phyloP scores from a whole-genome alignment of 306 rosid genomes.

The Prunus mume region DNA sequence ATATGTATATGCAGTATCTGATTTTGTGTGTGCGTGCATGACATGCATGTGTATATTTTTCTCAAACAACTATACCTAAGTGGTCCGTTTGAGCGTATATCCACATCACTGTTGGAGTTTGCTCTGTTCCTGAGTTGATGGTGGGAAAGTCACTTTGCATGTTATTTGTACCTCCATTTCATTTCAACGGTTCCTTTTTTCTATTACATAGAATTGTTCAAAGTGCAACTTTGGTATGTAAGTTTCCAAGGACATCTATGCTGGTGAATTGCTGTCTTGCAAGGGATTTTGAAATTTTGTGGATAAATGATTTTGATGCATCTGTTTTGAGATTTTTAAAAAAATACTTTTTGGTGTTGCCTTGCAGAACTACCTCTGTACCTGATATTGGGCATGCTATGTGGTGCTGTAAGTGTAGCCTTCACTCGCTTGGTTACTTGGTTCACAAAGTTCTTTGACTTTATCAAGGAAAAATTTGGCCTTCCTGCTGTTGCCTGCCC shows the following conservation, averaged over 20 bases:
- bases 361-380: conserved; percentile 88
- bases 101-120: not conserved
- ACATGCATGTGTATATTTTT: not conserved
- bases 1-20: not conserved
- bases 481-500: conserved; percentile 89
- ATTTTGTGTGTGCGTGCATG: not conserved
- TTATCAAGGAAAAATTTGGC: conserved; percentile 76
- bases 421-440: conserved; percentile 82
- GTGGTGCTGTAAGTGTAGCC: conserved; percentile 92
- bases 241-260: not conserved
- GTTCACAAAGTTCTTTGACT: conserved; percentile 69
- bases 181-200: not conserved
- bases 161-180: not conserved
- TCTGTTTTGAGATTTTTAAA: conserved; percentile 23
- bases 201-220: not conserved
- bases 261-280: not conserved
- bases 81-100: not conserved
- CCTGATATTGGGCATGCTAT: conserved; percentile 97
- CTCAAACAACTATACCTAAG: not conserved
- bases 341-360: conserved; percentile 28
- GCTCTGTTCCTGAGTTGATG: not conserved
- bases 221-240: not conserved
- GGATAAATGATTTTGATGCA: not conserved
- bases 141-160: not conserved
- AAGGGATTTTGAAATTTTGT: not conserved